phyloP scores from a whole-genome alignment of 1,139 yeast genomes.

The Debaryomycetaceae sp. region DNA sequence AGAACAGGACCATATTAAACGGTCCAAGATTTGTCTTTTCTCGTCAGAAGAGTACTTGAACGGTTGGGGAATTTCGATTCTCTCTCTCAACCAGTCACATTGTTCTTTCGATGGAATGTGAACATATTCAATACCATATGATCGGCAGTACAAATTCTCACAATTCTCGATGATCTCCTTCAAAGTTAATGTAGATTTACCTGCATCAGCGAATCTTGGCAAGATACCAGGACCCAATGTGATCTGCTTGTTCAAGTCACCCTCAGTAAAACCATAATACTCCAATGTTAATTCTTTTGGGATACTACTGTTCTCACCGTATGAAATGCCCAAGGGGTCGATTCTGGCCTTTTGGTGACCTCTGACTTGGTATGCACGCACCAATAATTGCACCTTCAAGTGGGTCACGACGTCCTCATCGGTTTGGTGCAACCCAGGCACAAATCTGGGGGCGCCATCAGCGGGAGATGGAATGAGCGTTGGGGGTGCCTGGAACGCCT shows the following conservation, averaged over 20 bases:
- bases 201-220: conserved; percentile 80
- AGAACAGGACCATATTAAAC: conserved; percentile 94
- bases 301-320: conserved; percentile 59
- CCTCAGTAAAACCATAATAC: conserved; percentile 84
- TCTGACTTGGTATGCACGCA: conserved; percentile 97
- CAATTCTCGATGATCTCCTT: conserved; percentile 75
- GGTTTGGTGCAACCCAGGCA: conserved; percentile 45
- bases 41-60: conserved; percentile 81
- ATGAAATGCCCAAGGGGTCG: conserved; percentile 89
- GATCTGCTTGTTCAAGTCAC: conserved; percentile 78
- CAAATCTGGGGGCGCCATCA: conserved; percentile 64
- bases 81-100: conserved; percentile 98
- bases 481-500: conserved; percentile 90
- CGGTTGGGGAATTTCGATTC: conserved; percentile 90
- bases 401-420: conserved; percentile 77
- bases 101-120: conserved; percentile 94
- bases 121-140: conserved; percentile 92
- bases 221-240: conserved; percentile 96
- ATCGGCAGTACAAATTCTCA: conserved; percentile 81
- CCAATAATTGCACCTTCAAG: conserved; percentile 91
- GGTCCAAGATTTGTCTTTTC: conserved; percentile 93
- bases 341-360: conserved; percentile 95
- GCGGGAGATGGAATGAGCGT: conserved; percentile 72
- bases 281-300: conserved; percentile 91
- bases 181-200: conserved; percentile 63